A percentile compares a stretch with the other conserved stretches of the same genome.
phyloP scores from a whole-genome alignment of 257 asterid species.

The Capsicum pubescens region DNA sequence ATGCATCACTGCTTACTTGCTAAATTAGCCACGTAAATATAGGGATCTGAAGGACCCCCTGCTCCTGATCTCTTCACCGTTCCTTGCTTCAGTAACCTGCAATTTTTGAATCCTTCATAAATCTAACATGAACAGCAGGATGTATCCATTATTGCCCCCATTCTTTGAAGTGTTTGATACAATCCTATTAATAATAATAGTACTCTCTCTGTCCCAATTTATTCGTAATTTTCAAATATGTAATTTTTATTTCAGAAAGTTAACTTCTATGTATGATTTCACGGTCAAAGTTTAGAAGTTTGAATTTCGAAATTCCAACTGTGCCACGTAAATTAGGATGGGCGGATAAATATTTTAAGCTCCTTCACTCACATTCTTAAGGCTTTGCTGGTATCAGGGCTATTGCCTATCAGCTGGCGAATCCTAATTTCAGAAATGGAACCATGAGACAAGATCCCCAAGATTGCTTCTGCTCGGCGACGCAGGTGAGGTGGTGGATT shows the following conservation, averaged over 20 bases:
- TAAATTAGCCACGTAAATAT: conserved; percentile 66
- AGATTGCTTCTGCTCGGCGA: conserved; percentile 71
- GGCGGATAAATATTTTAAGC: too few relatives aligned
- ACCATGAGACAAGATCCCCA: conserved; percentile 66
- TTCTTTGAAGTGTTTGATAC: neutral
- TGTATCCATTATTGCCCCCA: neutral
- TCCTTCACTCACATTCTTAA: conserved; percentile 66
- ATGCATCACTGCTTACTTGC: conserved; percentile 20
- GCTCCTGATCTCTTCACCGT: conserved; percentile 83
- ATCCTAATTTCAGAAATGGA: conserved; percentile 82
- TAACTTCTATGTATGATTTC: too few relatives aligned
- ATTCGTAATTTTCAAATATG: too few relatives aligned
- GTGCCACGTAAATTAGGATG: too few relatives aligned
- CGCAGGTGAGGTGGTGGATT: conserved; percentile 57
- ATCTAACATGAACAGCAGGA: neutral
- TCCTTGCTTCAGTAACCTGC: conserved; percentile 79
- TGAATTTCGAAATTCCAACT: too few relatives aligned
- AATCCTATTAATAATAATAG: neutral
- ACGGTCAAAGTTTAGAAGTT: too few relatives aligned
- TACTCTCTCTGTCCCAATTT: neutral
- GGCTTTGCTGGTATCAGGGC: conserved; percentile 99
- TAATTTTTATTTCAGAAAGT: too few relatives aligned
- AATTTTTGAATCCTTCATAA: neutral
- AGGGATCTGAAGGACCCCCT: conserved; percentile 91
- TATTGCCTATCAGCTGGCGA: conserved; percentile 88